Evolutionary conservation across 176 grass and related monocot species (phyloP).

Genomic region (Bonia amplexicaulis): DNA sequence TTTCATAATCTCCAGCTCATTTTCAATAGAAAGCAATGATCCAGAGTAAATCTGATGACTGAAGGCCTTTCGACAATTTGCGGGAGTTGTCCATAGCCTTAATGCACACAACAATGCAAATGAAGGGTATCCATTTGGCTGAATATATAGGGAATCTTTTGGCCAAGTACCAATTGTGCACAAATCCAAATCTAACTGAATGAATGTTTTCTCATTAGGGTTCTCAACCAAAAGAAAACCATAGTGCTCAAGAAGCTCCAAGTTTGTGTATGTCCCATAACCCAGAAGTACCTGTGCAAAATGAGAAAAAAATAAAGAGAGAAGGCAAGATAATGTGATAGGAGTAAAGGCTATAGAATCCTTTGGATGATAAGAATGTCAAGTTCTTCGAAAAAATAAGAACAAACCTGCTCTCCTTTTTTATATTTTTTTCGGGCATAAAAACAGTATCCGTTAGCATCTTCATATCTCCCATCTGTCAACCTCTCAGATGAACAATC

Average conservation of each 20-base stretch:
- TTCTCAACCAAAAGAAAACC: slow-evolving; percentile 79
- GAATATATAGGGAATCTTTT: slow-evolving; percentile 66
- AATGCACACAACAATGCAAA: slow-evolving; percentile 69
- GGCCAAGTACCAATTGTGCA: slow-evolving; percentile 51
- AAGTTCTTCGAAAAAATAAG: background rate
- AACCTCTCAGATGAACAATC: slow-evolving; percentile 44
- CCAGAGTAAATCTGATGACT: slow-evolving; percentile 56
- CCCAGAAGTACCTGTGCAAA: slow-evolving; percentile 68
- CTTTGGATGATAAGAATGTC: background rate
- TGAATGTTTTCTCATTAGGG: slow-evolving; percentile 80
- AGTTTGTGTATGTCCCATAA: slow-evolving; percentile 76
- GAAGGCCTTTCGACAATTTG: slow-evolving; percentile 37
- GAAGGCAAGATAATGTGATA: background rate
- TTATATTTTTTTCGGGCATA: slow-evolving; percentile 81
- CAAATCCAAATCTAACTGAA: slow-evolving; percentile 63
- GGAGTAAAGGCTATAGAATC: background rate
- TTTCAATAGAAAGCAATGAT: slow-evolving; percentile 67
- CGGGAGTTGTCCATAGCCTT: slow-evolving; percentile 57
- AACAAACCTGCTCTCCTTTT: slow-evolving; percentile 74
- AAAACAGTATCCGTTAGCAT: slow-evolving; percentile 58
- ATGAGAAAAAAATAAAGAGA: slow-evolving; percentile 8
- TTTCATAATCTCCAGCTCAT: slow-evolving; percentile 66
- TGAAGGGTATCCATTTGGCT: slow-evolving; percentile 69
- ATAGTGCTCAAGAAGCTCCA: slow-evolving; percentile 93
- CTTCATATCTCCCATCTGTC: slow-evolving; percentile 88